Base-by-base conservation (phyloP, 2,329 filamentous ascomycete genomes). In the Aureobasidium sp. region DNA sequence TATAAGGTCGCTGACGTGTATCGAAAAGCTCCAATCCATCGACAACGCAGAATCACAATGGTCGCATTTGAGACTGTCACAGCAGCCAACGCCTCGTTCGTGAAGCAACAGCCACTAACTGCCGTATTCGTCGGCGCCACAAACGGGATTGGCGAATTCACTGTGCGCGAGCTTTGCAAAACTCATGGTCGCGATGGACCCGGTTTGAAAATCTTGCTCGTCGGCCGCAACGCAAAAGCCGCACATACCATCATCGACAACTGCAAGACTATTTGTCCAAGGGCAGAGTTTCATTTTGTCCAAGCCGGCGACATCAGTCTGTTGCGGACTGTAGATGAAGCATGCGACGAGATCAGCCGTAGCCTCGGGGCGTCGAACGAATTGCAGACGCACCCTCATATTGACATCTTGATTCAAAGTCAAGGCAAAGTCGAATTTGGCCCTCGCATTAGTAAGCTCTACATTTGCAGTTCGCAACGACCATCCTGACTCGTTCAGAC, bases 371-470 rank as follows among this genome's bases (percentile, higher is more conserved):
- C 49, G 12, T 39, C 29, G 3, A 11, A 21, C n/a, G 4, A n/a
- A 30, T 50, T 1, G 61, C 56, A 42, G 63, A 68, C 41, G 55
- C 58, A 21, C n/a, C 0, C 29, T 3, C 59, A 60, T 37, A 57
- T 74, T 3, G 71, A 74, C 54, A 38, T 74, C 3, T 61, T 74
- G 16, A 65, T 69, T 57, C 61, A 71, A 63, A 69, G 64, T 12
- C 62, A 66, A 14, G 70, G 66, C 16, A 65, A 66, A 56, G 55
- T 70, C 44, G 63, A 63, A 7, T 63, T 69, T 39, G 53, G 19
- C 22, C n/a, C n/a, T 4, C 34, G 29, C 11, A 37, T 48, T 6
- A 30, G 49, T 53, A 11, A 29, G 14, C 11, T 10, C n/a, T 8
- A 11, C 29, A 8, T n/a, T 1, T 14, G 8, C 22, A 10, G 16